Base-by-base conservation (phyloP, 2,329 filamentous ascomycete species). In the Colletotrichum agaves region DNA sequence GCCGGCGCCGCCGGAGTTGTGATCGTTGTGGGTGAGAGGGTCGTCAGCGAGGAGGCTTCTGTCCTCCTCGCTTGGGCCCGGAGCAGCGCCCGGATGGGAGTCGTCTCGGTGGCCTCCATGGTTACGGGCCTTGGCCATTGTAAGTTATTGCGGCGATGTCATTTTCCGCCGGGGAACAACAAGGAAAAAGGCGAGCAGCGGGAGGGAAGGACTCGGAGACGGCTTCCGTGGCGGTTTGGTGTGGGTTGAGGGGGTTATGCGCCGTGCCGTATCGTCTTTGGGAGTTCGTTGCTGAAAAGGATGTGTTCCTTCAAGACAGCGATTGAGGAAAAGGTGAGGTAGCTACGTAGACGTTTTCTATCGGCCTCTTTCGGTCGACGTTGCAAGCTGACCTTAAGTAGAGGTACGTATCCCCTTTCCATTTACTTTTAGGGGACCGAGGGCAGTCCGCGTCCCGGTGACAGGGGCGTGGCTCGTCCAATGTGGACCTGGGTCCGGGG, bases 1-100 rank as follows among this genome's bases (percentile, higher is more conserved):
- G 27, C 69, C 67, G 23, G 47, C 12, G 7, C 33, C 15, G 15
- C 23, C 47, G 47, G 47, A 61, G 13, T 27, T 33, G 23, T 52
- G 33, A 27, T 71, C 61, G 11, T 72, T 57, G 15, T 73, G 65
- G 43, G 61, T 56, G 43, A 71, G 71, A 47, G 73, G 69, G 39
- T 70, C 66, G 53, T 67, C 67, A 31, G 71, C 62, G 52, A 75
- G 72, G 41, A 74, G 69, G 19, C 69, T 69, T 53, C 71, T 71
- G 31, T 73, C 72, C 41, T 74, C 73, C 41, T 72, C 69, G 50
- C 62, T 70, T 53, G 61, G 61, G 41, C 33, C 19, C 12, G 61
- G 61, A 59, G 61, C 46, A 58, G 37, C 55, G 55, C 55, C 65
- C 47, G 61, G 41, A 52, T 71, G 62, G 58, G 67, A 67, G 61